Evolutionary conservation across 208 protist genomes (phyloP).

Genomic region (Acanthamoeba castellanii): DNA sequence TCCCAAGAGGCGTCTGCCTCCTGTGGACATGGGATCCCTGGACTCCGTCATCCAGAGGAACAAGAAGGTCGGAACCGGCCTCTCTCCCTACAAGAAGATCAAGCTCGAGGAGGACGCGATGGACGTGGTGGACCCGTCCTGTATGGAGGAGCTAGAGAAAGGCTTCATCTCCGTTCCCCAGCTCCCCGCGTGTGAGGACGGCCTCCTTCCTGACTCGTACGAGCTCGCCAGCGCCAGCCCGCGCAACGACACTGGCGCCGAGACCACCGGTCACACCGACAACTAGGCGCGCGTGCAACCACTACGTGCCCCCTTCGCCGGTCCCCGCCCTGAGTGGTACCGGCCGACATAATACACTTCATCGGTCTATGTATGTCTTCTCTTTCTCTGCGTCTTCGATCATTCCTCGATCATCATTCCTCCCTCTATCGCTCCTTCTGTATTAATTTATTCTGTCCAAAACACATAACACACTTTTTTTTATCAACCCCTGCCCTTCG

Average conservation of each 20-base stretch:
- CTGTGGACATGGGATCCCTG: slow-evolving; percentile 13
- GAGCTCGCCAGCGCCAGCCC: background rate
- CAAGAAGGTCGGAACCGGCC: slow-evolving; percentile 50
- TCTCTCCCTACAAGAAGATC: slow-evolving; percentile 64
- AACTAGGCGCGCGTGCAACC: background rate
- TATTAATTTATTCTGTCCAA: slow-evolving; percentile 72
- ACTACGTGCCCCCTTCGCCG: background rate
- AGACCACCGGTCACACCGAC: slow-evolving; percentile 39
- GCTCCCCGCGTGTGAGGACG: background rate
- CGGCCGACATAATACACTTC: background rate
- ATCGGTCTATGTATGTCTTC: background rate
- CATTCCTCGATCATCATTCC: background rate
- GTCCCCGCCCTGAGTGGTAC: background rate
- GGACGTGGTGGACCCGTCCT: slow-evolving; percentile 51
- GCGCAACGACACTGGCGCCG: slow-evolving; percentile 41
- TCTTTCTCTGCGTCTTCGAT: background rate
- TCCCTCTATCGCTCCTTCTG: background rate
- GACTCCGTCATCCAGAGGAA: slow-evolving; percentile 50
- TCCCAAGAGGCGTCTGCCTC: slow-evolving; percentile 41
- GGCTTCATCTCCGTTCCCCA: slow-evolving; percentile 31
- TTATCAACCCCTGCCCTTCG: too few species aligned
- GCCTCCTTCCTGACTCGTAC: background rate
- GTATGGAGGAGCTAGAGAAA: slow-evolving; percentile 21
- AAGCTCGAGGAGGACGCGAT: slow-evolving; percentile 50
- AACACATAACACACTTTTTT: background rate